These are phyloP conservation scores for Verbascum thapsus DNA, from an alignment of 257 asterid species.

Conservation along the genomic window DNA sequence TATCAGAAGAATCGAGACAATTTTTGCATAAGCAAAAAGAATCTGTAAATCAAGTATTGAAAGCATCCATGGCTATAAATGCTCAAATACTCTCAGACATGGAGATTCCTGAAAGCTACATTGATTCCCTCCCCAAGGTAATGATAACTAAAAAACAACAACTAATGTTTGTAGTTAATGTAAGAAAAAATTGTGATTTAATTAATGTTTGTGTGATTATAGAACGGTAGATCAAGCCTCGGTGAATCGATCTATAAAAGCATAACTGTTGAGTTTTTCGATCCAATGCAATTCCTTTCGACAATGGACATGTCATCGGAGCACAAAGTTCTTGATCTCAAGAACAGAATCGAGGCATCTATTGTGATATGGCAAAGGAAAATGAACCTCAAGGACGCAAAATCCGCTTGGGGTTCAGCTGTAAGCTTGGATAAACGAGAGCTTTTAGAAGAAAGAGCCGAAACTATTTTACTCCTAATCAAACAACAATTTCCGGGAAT, in stretches of 20 bases:
- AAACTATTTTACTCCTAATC: conserved; percentile 64
- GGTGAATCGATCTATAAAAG: conserved; percentile 73
- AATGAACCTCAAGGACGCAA: conserved; percentile 64
- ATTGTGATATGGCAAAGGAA: conserved; percentile 86
- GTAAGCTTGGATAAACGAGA: conserved; percentile 83
- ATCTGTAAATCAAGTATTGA: conserved; percentile 73
- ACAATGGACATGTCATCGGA: conserved; percentile 75
- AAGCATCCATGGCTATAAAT: conserved; percentile 89
- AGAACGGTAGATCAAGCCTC: conserved; percentile 86
- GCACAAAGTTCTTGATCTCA: conserved; percentile 81
- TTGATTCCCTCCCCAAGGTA: conserved; percentile 89
- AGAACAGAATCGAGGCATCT: conserved; percentile 89
- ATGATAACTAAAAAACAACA: neutral
- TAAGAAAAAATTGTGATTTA: no score
- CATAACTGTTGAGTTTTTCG: conserved; percentile 74
- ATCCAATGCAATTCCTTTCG: conserved; percentile 66
- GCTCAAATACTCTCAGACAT: conserved; percentile 82
- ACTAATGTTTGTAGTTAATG: no score
- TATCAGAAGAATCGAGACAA: conserved; percentile 60
- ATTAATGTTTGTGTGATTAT: conserved; percentile 5
- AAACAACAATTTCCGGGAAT: conserved; percentile 80
- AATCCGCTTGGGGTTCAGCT: conserved; percentile 73
- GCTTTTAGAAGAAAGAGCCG: conserved; percentile 85
- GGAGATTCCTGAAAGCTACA: conserved; percentile 88
- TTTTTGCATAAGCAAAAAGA: conserved; percentile 71